phyloP scores from a whole-genome alignment of 139 green algal genomes.

The Tetratostichococcus sp. region DNA sequence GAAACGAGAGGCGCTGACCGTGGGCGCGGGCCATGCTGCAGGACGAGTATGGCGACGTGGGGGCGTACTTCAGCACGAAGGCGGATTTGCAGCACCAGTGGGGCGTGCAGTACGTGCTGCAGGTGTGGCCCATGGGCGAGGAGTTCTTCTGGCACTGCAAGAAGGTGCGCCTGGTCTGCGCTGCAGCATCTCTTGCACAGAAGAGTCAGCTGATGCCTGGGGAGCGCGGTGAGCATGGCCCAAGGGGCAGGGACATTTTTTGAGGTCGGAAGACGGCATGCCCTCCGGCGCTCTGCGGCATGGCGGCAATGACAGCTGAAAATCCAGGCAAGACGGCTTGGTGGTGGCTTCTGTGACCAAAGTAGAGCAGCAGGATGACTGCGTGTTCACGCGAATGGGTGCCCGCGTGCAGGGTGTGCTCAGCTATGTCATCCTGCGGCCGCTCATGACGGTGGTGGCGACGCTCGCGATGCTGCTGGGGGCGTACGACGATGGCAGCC shows the following conservation, averaged over 20 bases:
- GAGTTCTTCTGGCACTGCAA: constrained; percentile 70
- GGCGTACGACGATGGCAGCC: constrained; percentile 68
- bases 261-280: too few species aligned
- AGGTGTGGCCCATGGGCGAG: constrained; percentile 52
- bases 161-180: constrained; percentile 39
- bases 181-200: too few species aligned
- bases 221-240: too few species aligned
- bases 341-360: too few species aligned
- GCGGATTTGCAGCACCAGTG: constrained; percentile 66
- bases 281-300: too few species aligned
- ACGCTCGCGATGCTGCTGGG: constrained; percentile 57
- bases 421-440: constrained; percentile 88
- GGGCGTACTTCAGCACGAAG: constrained; percentile 51
- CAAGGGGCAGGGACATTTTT: too few species aligned
- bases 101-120: constrained; percentile 33
- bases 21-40: too few species aligned
- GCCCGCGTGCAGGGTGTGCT: constrained; percentile 67
- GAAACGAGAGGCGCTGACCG: too few species aligned
- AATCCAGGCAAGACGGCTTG: too few species aligned
- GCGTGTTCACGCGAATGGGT: constrained; percentile 23
- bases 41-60: constrained; percentile 67
- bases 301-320: constrained; percentile 11
- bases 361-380: constrained; percentile 39
- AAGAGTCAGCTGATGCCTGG: too few species aligned
- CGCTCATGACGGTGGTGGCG: constrained; percentile 62